These are phyloP conservation scores for Yarrowia alimentaria DNA, from an alignment of 805 yeast species.

Conservation along the genomic window DNA sequence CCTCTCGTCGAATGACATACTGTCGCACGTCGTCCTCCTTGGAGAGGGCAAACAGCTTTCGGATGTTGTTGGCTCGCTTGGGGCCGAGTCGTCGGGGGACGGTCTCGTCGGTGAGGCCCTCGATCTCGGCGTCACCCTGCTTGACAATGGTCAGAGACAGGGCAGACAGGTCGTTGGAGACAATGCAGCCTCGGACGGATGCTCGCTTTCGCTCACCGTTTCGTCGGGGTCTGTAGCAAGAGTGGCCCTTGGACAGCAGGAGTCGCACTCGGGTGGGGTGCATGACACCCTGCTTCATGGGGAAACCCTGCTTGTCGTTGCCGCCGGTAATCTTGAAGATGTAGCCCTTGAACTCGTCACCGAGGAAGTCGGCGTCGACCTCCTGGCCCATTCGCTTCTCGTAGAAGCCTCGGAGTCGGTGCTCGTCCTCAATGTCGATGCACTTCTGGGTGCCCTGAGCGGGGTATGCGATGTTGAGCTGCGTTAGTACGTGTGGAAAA, in stretches of 20 bases:
- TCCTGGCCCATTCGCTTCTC: conserved; percentile 99
- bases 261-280: conserved; percentile 99
- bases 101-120: conserved; percentile 90
- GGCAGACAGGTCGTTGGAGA: conserved; percentile 94
- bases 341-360: conserved; percentile 99
- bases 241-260: conserved; percentile 87
- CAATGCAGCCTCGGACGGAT: conserved; percentile 99
- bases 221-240: conserved; percentile 99
- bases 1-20: conserved; percentile 97
- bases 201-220: conserved; percentile 99
- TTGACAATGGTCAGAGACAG: conserved; percentile 89
- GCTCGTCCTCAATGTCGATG: conserved; percentile 98
- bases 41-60: conserved; percentile 98
- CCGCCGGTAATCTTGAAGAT: conserved; percentile 98
- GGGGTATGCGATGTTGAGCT: conserved; percentile 99
- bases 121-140: conserved; percentile 96
- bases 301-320: conserved; percentile 99
- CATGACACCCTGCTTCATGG: conserved; percentile 99
- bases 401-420: conserved; percentile 96
- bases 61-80: conserved; percentile 99
- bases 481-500: no score
- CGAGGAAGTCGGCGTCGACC: conserved; percentile 97
- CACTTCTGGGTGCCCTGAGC: conserved; percentile 99
- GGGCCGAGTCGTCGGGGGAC: conserved; percentile 99
- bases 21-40: conserved; percentile 88